phyloP scores from a whole-genome alignment of 1,284 basidiomycete genomes.

The Salmacisia buchloeana region DNA sequence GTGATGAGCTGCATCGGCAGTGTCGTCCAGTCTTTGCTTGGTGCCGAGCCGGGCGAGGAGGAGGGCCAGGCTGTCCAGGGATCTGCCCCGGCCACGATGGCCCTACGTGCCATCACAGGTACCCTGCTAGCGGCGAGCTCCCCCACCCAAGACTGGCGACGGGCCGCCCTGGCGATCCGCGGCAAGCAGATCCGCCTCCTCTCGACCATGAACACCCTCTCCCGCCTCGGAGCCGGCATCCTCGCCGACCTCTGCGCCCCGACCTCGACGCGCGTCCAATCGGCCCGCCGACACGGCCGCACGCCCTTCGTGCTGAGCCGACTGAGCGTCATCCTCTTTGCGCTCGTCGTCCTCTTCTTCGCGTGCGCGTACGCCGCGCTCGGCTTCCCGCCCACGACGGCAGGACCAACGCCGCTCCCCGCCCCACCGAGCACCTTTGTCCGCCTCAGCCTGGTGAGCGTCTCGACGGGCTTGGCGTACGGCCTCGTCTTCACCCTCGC shows the following conservation, averaged over 20 bases:
- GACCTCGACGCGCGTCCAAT: background rate
- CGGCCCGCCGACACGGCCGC: background rate
- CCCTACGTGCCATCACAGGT: background rate
- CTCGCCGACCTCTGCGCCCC: conserved; percentile 11
- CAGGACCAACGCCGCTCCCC: background rate
- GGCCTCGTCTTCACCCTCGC: conserved; percentile 20
- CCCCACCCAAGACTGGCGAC: background rate
- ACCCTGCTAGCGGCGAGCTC: too few relatives aligned
- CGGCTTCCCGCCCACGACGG: background rate
- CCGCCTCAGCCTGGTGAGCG: conserved; percentile 5
- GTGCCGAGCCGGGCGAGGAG: background rate
- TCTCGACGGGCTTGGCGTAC: conserved; percentile 15
- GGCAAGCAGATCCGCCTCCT: conserved; percentile 8
- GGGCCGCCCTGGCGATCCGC: conserved; percentile 6
- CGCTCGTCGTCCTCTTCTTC: conserved; percentile 8
- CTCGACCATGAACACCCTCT: conserved; percentile 18
- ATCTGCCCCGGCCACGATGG: background rate
- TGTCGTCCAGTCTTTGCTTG: conserved; percentile 17
- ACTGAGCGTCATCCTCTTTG: conserved; percentile 16
- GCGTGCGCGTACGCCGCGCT: conserved; percentile 14
- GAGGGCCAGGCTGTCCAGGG: background rate
- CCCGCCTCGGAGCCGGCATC: conserved; percentile 18
- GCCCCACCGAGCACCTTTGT: conserved; percentile 4
- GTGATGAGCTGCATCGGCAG: conserved; percentile 19
- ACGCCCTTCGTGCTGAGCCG: conserved; percentile 9